Percentiles rank a stretch among this genome's conserved stretches.
These are phyloP conservation scores for Agaricus blazei DNA, from an alignment of 768 basidiomycete species.

Conservation along the genomic window DNA sequence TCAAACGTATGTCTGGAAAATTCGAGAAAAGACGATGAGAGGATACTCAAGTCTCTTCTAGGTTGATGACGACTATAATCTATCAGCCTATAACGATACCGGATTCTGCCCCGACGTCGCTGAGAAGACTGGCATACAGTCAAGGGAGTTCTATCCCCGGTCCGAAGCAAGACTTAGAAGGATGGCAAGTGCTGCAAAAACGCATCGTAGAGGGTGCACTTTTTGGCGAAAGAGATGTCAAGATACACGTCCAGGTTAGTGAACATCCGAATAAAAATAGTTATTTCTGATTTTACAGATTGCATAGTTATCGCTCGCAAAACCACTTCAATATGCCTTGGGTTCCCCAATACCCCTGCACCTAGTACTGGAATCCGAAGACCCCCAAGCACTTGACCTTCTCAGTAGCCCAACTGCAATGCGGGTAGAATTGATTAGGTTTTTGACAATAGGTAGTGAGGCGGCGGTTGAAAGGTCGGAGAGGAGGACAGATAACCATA, in stretches of 20 bases:
- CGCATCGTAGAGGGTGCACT: slow-evolving; percentile 26
- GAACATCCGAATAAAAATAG: neutral
- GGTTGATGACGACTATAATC: slow-evolving; percentile 24
- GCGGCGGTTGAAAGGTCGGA: slow-evolving; percentile 34
- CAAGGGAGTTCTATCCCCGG: slow-evolving; percentile 25
- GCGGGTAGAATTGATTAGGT: slow-evolving; percentile 38
- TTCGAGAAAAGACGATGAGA: neutral
- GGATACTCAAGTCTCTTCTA: slow-evolving; percentile 9
- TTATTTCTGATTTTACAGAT: neutral
- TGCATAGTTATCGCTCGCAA: slow-evolving; percentile 44
- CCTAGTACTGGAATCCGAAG: slow-evolving; percentile 38
- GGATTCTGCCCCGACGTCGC: slow-evolving; percentile 28
- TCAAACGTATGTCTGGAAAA: slow-evolving; percentile 33
- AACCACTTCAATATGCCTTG: slow-evolving; percentile 44
- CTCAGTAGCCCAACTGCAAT: slow-evolving; percentile 36
- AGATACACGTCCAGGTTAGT: slow-evolving; percentile 28
- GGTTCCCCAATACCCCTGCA: slow-evolving; percentile 47
- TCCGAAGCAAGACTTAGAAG: slow-evolving; percentile 31
- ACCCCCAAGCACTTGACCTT: slow-evolving; percentile 46
- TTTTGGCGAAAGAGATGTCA: slow-evolving; percentile 26
- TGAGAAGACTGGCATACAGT: slow-evolving; percentile 29
- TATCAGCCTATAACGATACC: slow-evolving; percentile 29
- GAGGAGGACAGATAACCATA: slow-evolving; percentile 41
- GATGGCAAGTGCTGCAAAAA: slow-evolving; percentile 29
- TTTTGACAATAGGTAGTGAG: slow-evolving; percentile 43